Evolutionary conservation across 1,284 basidiomycete species (phyloP).

Genomic region (Austropuccinia psidii): DNA sequence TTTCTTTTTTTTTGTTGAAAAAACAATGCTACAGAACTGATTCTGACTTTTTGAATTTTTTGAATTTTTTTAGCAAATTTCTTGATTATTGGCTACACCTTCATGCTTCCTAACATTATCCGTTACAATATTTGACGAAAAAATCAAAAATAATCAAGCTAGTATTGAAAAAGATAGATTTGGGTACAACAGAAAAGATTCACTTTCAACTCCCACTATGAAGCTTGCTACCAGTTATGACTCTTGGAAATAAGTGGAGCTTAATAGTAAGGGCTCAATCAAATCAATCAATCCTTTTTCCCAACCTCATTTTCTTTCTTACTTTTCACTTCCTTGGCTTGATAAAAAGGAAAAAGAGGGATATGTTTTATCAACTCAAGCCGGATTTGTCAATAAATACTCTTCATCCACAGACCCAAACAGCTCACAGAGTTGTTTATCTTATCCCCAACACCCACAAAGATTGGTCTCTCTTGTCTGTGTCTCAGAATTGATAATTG

Average conservation of each 20-base stretch:
- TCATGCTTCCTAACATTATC: not conserved
- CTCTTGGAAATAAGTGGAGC: not conserved
- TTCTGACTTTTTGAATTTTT: too few relatives aligned
- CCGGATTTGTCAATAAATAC: too few relatives aligned
- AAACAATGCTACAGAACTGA: not conserved
- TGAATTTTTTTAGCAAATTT: conserved; percentile 45
- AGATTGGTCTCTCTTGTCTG: not conserved
- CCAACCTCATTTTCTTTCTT: not conserved
- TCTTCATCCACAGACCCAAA: conserved; percentile 14
- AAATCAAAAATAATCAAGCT: conserved; percentile 43
- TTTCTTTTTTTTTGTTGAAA: too few relatives aligned
- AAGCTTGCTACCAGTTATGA: conserved; percentile 52
- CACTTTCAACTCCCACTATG: conserved; percentile 60
- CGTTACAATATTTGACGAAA: conserved; percentile 5
- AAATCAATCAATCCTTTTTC: not conserved
- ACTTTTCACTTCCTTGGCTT: conserved; percentile 28
- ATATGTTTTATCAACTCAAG: not conserved
- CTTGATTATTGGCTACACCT: conserved; percentile 31
- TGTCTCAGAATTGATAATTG: not conserved
- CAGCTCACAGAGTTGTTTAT: conserved; percentile 19
- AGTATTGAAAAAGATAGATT: conserved; percentile 47
- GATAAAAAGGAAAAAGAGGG: conserved; percentile 17
- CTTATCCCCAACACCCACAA: conserved; percentile 10
- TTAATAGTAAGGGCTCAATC: not conserved
- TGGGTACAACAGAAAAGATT: conserved; percentile 50